Conservation (phyloP, 305 asterid genomes). For the Fraxinus greggii region DNA sequence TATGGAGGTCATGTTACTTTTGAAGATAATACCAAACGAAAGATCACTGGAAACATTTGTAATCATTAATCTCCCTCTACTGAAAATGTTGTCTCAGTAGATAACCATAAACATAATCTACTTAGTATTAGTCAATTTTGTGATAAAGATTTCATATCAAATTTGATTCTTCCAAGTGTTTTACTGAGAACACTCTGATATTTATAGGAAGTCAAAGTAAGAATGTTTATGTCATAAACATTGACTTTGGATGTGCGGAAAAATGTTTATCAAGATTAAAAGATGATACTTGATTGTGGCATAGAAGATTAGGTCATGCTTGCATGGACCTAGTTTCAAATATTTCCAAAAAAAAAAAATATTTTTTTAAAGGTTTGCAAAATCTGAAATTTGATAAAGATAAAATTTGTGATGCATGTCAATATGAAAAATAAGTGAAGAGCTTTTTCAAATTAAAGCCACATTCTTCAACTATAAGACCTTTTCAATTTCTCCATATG, state of each 20-base stretch:
- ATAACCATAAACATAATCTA: neutral
- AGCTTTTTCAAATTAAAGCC: too few species aligned
- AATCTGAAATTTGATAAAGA: neutral
- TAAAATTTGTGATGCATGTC: neutral
- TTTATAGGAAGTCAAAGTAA: neutral
- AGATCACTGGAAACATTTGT: neutral
- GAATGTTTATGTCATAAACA: too few species aligned
- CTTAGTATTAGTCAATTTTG: neutral
- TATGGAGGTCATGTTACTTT: too few species aligned
- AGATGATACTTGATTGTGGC: neutral
- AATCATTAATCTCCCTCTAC: too few species aligned
- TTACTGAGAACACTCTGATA: too few species aligned
- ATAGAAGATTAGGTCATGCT: neutral
- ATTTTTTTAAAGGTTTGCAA: neutral
- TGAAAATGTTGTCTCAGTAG: neutral
- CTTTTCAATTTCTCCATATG: neutral
- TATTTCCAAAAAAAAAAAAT: neutral
- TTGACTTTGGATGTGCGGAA: too few species aligned
- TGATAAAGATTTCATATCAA: neutral
- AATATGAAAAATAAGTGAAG: neutral
- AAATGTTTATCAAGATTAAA: neutral
- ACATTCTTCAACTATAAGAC: neutral
- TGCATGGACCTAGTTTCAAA: neutral
- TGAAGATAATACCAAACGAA: neutral
- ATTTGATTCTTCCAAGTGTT: neutral